phyloP scores from a whole-genome alignment of 768 basidiomycete genomes.

The Coprinellus aureogranulatus region DNA sequence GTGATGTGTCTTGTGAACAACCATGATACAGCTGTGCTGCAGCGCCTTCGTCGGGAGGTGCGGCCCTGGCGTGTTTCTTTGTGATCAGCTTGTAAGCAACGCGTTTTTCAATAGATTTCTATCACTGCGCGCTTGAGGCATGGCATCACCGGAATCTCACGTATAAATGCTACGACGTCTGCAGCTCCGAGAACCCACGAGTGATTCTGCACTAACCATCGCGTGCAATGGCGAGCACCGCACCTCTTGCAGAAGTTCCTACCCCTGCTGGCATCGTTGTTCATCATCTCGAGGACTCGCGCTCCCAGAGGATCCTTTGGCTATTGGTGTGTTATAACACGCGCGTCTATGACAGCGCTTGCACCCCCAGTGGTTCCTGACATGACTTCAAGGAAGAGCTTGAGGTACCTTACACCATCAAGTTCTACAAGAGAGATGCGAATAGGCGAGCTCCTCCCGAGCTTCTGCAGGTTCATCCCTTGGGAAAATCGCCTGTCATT shows the following conservation, averaged over 20 bases:
- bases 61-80: too few species aligned
- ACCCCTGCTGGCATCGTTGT: constrained; percentile 20
- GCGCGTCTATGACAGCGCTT: too few species aligned
- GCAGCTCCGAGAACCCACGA: too few species aligned
- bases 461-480: constrained; percentile 35
- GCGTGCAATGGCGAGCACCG: neutral
- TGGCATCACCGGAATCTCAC: too few species aligned
- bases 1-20: neutral
- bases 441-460: constrained; percentile 34
- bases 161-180: too few species aligned
- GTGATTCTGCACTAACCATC: neutral
- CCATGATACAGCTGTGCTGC: neutral
- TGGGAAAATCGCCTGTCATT: constrained; percentile 48
- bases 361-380: too few species aligned
- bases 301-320: constrained; percentile 52
- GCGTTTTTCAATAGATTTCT: too few species aligned
- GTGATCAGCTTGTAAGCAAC: too few species aligned
- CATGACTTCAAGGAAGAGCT: constrained; percentile 50
- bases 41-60: neutral
- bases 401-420: constrained; percentile 41
- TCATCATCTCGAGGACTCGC: constrained; percentile 47
- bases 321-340: constrained; percentile 28
- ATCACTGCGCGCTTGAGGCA: too few species aligned
- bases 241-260: too few species aligned
- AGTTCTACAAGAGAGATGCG: constrained; percentile 34